Conservation (phyloP, 2,329 filamentous ascomycete species). For the Pseudogymnoascus destructans region DNA sequence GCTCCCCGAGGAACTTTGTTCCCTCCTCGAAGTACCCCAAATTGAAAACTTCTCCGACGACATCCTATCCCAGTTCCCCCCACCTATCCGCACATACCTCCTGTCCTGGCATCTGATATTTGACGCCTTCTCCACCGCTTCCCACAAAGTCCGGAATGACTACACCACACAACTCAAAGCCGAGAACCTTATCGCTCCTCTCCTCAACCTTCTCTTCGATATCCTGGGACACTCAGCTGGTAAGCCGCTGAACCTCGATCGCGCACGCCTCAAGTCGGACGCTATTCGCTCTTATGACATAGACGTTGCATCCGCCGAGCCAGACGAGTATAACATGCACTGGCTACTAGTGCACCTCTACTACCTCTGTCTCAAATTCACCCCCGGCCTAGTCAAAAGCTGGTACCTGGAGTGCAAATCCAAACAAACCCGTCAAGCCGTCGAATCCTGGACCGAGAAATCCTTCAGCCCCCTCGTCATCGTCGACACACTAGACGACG, state of each 20-base stretch:
- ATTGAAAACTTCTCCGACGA: slow-evolving; percentile 54
- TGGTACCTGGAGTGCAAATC: slow-evolving; percentile 79
- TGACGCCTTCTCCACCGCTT: slow-evolving; percentile 66
- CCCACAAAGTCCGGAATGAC: slow-evolving; percentile 68
- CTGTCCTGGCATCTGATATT: slow-evolving; percentile 85
- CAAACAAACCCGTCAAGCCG: slow-evolving; percentile 64
- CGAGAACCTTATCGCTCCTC: slow-evolving; percentile 50
- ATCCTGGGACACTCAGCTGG: slow-evolving; percentile 68
- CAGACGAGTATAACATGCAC: slow-evolving; percentile 60
- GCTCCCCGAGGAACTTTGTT: slow-evolving; percentile 74
- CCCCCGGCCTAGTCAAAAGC: slow-evolving; percentile 63
- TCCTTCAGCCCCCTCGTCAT: slow-evolving; percentile 65
- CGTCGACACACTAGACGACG: slow-evolving; percentile 49
- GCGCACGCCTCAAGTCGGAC: slow-evolving; percentile 45
- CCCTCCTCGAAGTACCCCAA: slow-evolving; percentile 65
- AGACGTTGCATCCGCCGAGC: slow-evolving; percentile 40
- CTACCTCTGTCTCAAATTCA: slow-evolving; percentile 65
- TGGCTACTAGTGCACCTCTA: slow-evolving; percentile 79
- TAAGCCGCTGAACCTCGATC: slow-evolving; percentile 60
- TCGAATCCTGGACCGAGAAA: slow-evolving; percentile 76
- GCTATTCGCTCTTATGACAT: slow-evolving; percentile 44
- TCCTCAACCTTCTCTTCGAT: slow-evolving; percentile 73
- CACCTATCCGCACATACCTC: slow-evolving; percentile 63
- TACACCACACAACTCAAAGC: slow-evolving; percentile 71
- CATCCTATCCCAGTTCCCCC: slow-evolving; percentile 54